Base-by-base conservation (phyloP, 2,329 filamentous ascomycete genomes). In the Thelonectria blattea region DNA sequence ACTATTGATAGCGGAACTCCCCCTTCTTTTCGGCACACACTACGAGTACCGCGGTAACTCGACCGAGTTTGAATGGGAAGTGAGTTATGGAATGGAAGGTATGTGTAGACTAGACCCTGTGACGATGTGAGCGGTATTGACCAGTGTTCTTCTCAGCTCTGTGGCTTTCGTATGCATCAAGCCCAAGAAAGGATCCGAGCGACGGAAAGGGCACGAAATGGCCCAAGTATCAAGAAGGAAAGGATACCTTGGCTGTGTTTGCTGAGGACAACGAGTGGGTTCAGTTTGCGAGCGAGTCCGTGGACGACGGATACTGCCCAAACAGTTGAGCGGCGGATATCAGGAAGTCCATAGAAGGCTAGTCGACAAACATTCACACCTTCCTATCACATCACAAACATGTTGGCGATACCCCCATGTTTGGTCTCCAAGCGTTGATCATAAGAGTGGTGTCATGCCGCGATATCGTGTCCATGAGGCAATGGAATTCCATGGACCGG, bases 1-100 rank as follows among this genome's bases (percentile, higher is more conserved):
- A 62, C 18, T 18, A 8, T 47, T 3, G 37, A 22, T 27, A 71
- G 70, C 70, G 22, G 72, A 73, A 52, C 62, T 74, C 8, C 72
- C 72, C 1, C 56, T 74, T 10, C 39, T 74, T 5, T 74, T 74
- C 50, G 72, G 68, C 11, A 74, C 72, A 0, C 67, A 74, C 41
- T 67, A 65, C 32, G 58, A 70, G 24, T 74, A 71, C 56, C 63
- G 68, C 12, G 68, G 68, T 3, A 71, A 70, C 49, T 74, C 71
- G 5, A 73, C 71, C 8, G 58, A 66, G 30, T 73, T 70, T 39
- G 71, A 74, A 54, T 72, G 69, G 66, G 61, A 72, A 22, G 68
- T 71, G 5, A 65, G 63, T 46, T 39, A 65, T 27, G 49, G 54
- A 15, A 73, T 72, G 71, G 57, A 72, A 65, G 68, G 71, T 72